phyloP scores from a whole-genome alignment of 768 basidiomycete genomes.

The Suillus cothurnatus region DNA sequence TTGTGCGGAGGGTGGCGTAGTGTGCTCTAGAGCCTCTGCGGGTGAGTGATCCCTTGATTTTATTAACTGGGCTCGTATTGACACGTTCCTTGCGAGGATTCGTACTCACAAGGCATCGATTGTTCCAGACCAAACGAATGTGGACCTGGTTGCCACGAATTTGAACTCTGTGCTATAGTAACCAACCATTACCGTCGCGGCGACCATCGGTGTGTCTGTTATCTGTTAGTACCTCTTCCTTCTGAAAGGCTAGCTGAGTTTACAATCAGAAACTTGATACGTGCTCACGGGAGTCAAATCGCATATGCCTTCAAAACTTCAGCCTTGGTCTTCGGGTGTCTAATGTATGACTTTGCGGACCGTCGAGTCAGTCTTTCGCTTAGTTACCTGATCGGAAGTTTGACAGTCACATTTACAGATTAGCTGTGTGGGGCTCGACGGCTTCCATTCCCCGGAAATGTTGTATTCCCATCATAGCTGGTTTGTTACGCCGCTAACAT shows the following conservation, averaged over 20 bases:
- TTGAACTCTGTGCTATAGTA: conserved; percentile 50
- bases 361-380: conserved; percentile 26
- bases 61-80: conserved; percentile 2
- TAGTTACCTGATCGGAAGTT: not conserved
- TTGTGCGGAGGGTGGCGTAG: conserved; percentile 57
- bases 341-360: conserved; percentile 78
- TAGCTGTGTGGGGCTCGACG: conserved; percentile 77
- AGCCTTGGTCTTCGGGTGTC: conserved; percentile 76
- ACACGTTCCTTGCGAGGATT: conserved; percentile 49
- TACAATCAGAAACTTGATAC: conserved; percentile 63
- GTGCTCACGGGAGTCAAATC: conserved; percentile 69
- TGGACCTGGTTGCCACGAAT: conserved; percentile 61
- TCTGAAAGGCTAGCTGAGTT: conserved; percentile 21
- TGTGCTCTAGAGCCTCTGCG: not conserved
- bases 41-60: conserved; percentile 48
- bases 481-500: not conserved
- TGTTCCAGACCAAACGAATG: conserved; percentile 68
- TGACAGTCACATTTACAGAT: conserved; percentile 42
- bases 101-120: conserved; percentile 78
- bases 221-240: conserved; percentile 3
- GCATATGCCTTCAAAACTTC: conserved; percentile 62
- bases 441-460: conserved; percentile 73
- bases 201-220: conserved; percentile 43
- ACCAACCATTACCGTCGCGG: conserved; percentile 50
- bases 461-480: conserved; percentile 4